Evolutionary conservation across 225 moss, liverwort and hornwort genomes (phyloP).

Genomic region (Marchantia polymorpha): DNA sequence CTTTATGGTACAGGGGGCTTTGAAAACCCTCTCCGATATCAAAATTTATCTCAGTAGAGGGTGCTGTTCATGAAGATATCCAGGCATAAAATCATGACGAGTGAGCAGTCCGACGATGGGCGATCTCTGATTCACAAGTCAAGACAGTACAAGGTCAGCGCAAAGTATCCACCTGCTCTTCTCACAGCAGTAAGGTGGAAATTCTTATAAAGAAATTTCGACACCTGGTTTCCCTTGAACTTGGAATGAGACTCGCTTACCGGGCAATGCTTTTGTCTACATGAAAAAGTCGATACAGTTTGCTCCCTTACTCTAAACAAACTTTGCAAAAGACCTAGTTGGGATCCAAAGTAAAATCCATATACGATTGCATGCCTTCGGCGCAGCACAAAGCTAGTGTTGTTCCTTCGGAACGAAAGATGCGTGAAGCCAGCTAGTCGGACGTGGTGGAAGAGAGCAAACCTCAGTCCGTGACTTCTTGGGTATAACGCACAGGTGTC

Average conservation of each 20-base stretch:
- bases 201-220: no score
- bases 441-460: not conserved
- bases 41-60: slow-evolving; percentile 7
- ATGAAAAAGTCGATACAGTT: not conserved
- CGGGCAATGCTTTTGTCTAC: not conserved
- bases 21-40: no score
- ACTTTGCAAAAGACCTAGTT: not conserved
- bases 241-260: not conserved
- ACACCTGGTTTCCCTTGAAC: not conserved
- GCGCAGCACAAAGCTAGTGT: not conserved
- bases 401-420: not conserved
- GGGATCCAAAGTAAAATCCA: not conserved
- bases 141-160: not conserved
- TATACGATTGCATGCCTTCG: not conserved
- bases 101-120: slow-evolving; percentile 77
- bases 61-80: slow-evolving; percentile 37
- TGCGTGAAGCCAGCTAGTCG: not conserved
- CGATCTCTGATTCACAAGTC: slow-evolving; percentile 47
- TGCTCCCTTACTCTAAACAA: not conserved
- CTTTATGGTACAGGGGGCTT: not conserved
- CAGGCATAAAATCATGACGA: slow-evolving; percentile 80
- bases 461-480: slow-evolving; percentile 43
- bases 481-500: slow-evolving; percentile 88
- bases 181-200: not conserved
- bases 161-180: not conserved